Conservation (phyloP, 805 yeast genomes). For the Naumovozyma castellii region DNA sequence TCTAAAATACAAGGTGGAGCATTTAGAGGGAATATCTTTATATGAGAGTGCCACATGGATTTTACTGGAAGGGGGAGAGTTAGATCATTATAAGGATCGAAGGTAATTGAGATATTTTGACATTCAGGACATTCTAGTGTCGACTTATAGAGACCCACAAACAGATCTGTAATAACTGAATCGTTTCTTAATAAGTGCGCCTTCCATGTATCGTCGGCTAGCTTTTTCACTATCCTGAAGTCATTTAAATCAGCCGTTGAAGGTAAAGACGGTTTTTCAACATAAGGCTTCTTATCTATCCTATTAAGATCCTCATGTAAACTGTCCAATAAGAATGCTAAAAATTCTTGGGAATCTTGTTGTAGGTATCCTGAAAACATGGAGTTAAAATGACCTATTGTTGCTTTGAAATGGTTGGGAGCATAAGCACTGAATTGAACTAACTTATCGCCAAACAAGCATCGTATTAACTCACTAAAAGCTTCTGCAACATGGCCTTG, state of each 20-base stretch:
- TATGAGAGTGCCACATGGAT: conserved; percentile 58
- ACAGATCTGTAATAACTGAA: conserved; percentile 74
- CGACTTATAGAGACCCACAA: conserved; percentile 85
- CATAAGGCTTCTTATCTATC: conserved; percentile 69
- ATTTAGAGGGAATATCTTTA: conserved; percentile 52
- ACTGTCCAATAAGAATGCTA: conserved; percentile 83
- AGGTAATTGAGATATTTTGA: conserved; percentile 68
- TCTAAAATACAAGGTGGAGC: conserved; percentile 46
- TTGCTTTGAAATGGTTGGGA: conserved; percentile 70
- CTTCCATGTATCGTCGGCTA: conserved; percentile 74
- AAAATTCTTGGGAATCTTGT: conserved; percentile 92
- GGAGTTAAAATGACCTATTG: conserved; percentile 69
- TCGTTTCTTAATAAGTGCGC: conserved; percentile 74
- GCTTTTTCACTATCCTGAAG: conserved; percentile 39
- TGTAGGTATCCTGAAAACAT: conserved; percentile 83
- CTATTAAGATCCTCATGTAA: conserved; percentile 89
- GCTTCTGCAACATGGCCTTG: conserved; percentile 71
- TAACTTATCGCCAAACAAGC: conserved; percentile 38
- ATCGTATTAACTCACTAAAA: conserved; percentile 60
- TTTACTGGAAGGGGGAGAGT: conserved; percentile 81
- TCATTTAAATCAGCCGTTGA: conserved; percentile 52
- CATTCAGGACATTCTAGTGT: conserved; percentile 85
- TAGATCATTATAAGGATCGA: conserved; percentile 87
- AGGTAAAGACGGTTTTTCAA: conserved; percentile 74
- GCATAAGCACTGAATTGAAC: conserved; percentile 30